Percentiles rank a stretch among this genome's conserved stretches.
Conservation (phyloP, 768 basidiomycete genomes). For the Rhodotorula graminis region DNA sequence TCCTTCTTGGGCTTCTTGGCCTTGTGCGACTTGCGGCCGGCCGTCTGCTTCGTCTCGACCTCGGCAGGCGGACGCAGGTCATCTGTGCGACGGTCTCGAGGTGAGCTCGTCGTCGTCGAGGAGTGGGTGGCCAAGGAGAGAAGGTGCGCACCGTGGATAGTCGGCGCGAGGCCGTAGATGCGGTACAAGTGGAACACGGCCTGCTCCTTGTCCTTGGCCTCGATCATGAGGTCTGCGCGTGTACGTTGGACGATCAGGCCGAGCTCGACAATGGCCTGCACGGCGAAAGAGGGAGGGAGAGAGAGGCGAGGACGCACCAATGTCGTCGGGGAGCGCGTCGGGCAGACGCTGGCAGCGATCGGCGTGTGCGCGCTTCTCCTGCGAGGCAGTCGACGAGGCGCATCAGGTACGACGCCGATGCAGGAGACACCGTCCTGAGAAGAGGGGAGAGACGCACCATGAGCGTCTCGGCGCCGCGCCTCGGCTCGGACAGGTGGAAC, state of each 20-base stretch:
- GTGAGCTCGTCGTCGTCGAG: background rate
- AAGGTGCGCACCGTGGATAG: slow-evolving; percentile 51
- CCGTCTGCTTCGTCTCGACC: slow-evolving; percentile 51
- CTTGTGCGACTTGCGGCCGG: slow-evolving; percentile 17
- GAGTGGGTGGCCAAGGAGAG: background rate
- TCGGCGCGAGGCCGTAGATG: slow-evolving; percentile 66
- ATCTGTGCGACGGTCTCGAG: slow-evolving; percentile 44
- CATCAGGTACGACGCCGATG: too few species aligned
- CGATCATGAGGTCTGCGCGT: slow-evolving; percentile 40
- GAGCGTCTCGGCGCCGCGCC: slow-evolving; percentile 71
- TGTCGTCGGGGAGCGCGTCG: slow-evolving; percentile 48
- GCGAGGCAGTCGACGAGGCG: background rate
- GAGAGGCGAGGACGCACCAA: slow-evolving; percentile 40
- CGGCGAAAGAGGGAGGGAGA: background rate
- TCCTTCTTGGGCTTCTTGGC: slow-evolving; percentile 50
- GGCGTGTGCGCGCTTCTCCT: slow-evolving; percentile 63
- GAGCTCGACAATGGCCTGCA: background rate
- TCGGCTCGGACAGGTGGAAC: slow-evolving; percentile 85
- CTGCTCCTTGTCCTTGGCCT: slow-evolving; percentile 86
- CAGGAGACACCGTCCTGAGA: background rate
- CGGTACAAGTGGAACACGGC: slow-evolving; percentile 80
- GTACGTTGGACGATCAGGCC: background rate
- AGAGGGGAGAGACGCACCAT: slow-evolving; percentile 53
- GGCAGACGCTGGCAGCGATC: slow-evolving; percentile 72
- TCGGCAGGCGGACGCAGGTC: slow-evolving; percentile 52